These are phyloP conservation scores for Coleophoma eucalyptorum DNA, from an alignment of 2,329 filamentous ascomycete genomes.

Conservation along the genomic window DNA sequence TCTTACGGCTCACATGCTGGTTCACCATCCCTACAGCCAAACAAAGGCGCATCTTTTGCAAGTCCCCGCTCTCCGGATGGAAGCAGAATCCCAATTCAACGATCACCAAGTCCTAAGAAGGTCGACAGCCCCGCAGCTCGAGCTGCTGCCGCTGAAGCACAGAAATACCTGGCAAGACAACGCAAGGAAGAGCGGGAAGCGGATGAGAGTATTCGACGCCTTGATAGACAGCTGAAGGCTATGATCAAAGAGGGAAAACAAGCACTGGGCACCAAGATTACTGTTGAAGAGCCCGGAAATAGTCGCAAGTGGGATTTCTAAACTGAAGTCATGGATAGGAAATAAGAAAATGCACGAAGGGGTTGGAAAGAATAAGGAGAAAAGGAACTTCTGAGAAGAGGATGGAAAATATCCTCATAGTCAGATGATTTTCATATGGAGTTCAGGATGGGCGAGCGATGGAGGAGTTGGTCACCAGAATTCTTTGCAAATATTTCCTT, in stretches of 20 bases:
- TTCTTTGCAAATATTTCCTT: too few species aligned
- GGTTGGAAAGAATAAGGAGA: too few species aligned
- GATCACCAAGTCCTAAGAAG: slow-evolving; percentile 4
- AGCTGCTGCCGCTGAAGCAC: slow-evolving; percentile 57
- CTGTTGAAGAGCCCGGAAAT: slow-evolving; percentile 15
- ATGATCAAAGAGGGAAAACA: slow-evolving; percentile 90
- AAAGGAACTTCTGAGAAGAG: too few species aligned
- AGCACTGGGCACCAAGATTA: slow-evolving; percentile 67
- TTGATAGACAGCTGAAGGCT: slow-evolving; percentile 75
- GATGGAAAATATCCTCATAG: too few species aligned
- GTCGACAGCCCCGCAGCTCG: slow-evolving; percentile 25
- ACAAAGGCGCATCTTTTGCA: slow-evolving; percentile 50
- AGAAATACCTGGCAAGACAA: slow-evolving; percentile 67
- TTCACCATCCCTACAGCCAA: slow-evolving; percentile 35
- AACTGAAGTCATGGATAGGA: too few species aligned
- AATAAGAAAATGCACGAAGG: too few species aligned
- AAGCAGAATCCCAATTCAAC: slow-evolving; percentile 17
- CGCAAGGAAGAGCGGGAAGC: slow-evolving; percentile 71
- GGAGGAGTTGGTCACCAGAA: too few species aligned
- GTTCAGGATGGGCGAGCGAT: too few species aligned
- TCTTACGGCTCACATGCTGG: slow-evolving; percentile 42
- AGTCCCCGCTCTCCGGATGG: slow-evolving; percentile 38
- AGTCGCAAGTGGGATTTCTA: not conserved
- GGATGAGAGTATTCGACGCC: slow-evolving; percentile 72
- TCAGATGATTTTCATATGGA: too few species aligned